Base-by-base conservation (phyloP, 1,284 basidiomycete species). In the Ganoderma lingzhi region DNA sequence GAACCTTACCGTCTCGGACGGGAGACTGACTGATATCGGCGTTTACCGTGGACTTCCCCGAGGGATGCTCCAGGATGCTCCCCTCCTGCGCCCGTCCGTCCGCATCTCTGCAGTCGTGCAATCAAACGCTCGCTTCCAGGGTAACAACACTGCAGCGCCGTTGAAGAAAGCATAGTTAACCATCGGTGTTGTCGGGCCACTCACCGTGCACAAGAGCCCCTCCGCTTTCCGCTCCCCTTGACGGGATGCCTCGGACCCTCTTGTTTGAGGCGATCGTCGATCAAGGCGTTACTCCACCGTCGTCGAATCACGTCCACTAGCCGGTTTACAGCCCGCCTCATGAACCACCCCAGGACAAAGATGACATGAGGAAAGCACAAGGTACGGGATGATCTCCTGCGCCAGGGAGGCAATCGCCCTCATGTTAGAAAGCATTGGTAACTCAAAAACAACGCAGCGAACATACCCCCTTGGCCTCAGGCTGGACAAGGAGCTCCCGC, bases 21-120 rank as follows among this genome's bases (percentile, higher is more conserved):
- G 55, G 59, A 19, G 37, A 53, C 41, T 65, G 62, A 51, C 62
- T 62, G 71, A 73, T 73, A 70, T 65, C 69, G 66, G 71, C 48
- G 41, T 56, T 28, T 62, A 19, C 32, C 55, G 30, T 56, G 32
- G 39, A 42, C 62, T 63, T 30, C 30, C 30, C 68, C 62, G 63
- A 58, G 51, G 42, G 12, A 65, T 63, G 59, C 53, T 55, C 28
- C 53, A n/a, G n/a, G n/a, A n/a, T n/a, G n/a, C n/a, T n/a, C n/a
- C n/a, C n/a, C n/a, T n/a, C n/a, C n/a, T n/a, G n/a, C n/a, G n/a
- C n/a, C n/a, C n/a, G n/a, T n/a, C n/a, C 64, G 66, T 70, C 66
- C 37, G 61, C 71, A 67, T 70, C 63, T 66, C 66, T 62, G 68
- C 68, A 53, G 48, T 41, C 60, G 51, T 35, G 53, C 66, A 53